Conservation (phyloP, 345 rosid species). For the Linum trigynum region DNA sequence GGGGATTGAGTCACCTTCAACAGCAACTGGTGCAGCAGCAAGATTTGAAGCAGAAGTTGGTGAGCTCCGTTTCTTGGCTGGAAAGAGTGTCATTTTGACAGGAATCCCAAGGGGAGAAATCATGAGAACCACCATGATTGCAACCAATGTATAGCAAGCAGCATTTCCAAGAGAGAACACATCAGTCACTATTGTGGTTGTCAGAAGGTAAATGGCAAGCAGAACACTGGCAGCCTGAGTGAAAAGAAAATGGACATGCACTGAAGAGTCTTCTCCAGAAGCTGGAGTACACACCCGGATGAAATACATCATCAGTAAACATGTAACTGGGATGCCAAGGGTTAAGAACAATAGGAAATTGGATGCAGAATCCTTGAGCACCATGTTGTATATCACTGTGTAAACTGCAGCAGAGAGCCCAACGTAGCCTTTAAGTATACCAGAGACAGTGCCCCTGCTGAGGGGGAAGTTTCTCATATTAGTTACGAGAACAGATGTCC, state of each 20-base stretch:
- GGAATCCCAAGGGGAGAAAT: slow-evolving; percentile 82
- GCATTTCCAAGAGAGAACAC: slow-evolving; percentile 26
- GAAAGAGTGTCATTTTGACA: slow-evolving; percentile 85
- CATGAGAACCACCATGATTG: slow-evolving; percentile 49
- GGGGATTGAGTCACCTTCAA: slow-evolving; percentile 28
- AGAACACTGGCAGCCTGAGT: slow-evolving; percentile 55
- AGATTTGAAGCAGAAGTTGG: slow-evolving; percentile 47
- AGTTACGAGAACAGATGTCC: slow-evolving; percentile 80
- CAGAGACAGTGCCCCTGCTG: slow-evolving; percentile 70
- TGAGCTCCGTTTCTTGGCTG: slow-evolving; percentile 35
- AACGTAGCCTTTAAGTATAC: slow-evolving; percentile 77
- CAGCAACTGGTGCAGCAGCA: slow-evolving; percentile 20
- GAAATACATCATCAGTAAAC: slow-evolving; percentile 61
- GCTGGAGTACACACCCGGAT: slow-evolving; percentile 76
- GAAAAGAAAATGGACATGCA: slow-evolving; percentile 59
- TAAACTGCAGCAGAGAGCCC: slow-evolving; percentile 77
- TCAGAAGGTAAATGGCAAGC: slow-evolving; percentile 62
- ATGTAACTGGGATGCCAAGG: slow-evolving; percentile 61
- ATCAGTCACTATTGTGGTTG: slow-evolving; percentile 41
- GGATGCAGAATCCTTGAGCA: slow-evolving; percentile 50
- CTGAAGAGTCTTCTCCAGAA: slow-evolving; percentile 81
- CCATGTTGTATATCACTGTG: slow-evolving; percentile 57
- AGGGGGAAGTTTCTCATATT: slow-evolving; percentile 92
- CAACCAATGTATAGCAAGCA: slow-evolving; percentile 45
- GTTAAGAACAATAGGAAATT: slow-evolving; percentile 56